Base-by-base conservation (phyloP, 345 rosid species). In the Hevea brasiliensis region DNA sequence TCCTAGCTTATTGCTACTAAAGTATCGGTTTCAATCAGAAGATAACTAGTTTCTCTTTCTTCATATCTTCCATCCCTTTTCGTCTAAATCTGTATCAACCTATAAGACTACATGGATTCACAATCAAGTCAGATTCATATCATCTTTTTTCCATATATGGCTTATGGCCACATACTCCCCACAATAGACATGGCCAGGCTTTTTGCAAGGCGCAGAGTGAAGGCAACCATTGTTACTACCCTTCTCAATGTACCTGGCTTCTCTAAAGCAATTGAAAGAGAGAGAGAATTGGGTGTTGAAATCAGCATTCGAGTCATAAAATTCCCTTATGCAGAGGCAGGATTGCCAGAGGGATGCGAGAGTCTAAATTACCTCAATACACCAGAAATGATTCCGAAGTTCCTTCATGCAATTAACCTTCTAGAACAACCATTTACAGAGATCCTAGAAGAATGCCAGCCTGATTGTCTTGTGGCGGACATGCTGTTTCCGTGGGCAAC, bases 401-500 rank as follows among this genome's bases (percentile, higher is more conserved):
- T 77, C 51, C 15, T 20, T 1, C 32, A 17, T n/a, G 76, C 77
- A 0, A 50, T n/a, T 2, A 7, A 9, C 37, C 11, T 65, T 78
- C 84, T 90, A 32, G 63, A 76, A 72, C 75, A 82, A 32, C 89
- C 85, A 11, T 4, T 88, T 14, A 90, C 84, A 70, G n/a, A 76
- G 57, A 76, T 87, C 55, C 62, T 88, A 7, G 63, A 69, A 57
- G 79, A 86, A 26, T 35, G 58, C 64, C 78, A 54, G 51, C 86
- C 90, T 20, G 84, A 85, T 60, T 88, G 89, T 73, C 78, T 88
- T 0, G 84, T 90, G 6, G 90, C 86, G 1, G 88, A 90, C 74
- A 71, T 84, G 85, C 80, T 85, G 80, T 79, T 86, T 41, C 87
- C 92, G 14, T 88, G 92, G 92, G 80, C 90, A 0, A 77, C 88